Percentiles rank a stretch among this genome's conserved stretches.
These are phyloP conservation scores for Digitaria exilis DNA, from an alignment of 202 grass and related monocot species.

Conservation along the genomic window DNA sequence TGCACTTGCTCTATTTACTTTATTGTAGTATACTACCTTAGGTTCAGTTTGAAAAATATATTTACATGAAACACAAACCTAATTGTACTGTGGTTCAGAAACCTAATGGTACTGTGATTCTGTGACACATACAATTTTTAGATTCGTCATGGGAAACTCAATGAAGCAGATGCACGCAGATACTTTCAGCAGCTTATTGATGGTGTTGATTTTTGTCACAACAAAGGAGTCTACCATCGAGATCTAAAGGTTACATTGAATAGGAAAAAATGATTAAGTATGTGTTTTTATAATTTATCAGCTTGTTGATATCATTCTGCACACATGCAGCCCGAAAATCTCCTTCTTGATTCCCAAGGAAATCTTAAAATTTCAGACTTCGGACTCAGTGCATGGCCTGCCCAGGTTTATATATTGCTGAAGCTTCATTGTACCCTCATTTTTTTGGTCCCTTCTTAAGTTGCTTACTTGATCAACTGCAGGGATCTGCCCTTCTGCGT, in stretches of 20 bases:
- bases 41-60: neutral
- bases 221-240: conserved; percentile 92
- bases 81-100: too few relatives aligned
- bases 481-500: conserved; percentile 70
- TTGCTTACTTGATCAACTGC: conserved; percentile 37
- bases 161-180: conserved; percentile 80
- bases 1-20: neutral
- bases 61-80: conserved; percentile 7
- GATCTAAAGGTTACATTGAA: conserved; percentile 76
- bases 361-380: conserved; percentile 99
- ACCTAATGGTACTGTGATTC: conserved; percentile 5
- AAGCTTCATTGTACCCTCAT: conserved; percentile 10
- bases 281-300: conserved; percentile 6
- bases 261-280: conserved; percentile 17
- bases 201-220: conserved; percentile 91
- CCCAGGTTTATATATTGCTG: conserved; percentile 55
- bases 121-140: conserved; percentile 44
- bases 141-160: conserved; percentile 82
- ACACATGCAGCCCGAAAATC: conserved; percentile 90
- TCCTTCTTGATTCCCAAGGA: conserved; percentile 94
- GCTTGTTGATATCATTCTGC: conserved; percentile 38
- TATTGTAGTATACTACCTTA: conserved; percentile 2
- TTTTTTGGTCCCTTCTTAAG: conserved; percentile 28
- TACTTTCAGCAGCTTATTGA: conserved; percentile 99
- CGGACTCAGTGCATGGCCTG: conserved; percentile 91